Conservation (phyloP, 805 yeast genomes). For the Debaryomyces maramus region DNA sequence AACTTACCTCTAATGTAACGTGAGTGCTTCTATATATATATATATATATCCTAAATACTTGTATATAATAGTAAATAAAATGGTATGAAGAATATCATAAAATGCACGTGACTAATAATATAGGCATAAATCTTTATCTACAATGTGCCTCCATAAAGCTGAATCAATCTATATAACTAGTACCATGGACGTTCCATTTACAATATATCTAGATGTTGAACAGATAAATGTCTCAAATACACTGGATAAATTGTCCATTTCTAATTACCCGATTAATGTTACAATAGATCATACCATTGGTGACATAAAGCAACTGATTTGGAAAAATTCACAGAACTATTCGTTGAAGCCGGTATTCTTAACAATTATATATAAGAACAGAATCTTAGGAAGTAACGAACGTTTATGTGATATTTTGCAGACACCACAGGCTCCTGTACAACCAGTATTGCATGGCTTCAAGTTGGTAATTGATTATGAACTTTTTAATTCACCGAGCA, state of each 20-base stretch:
- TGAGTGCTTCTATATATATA: not conserved
- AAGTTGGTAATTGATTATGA: slow-evolving; percentile 25
- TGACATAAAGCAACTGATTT: slow-evolving; percentile 28
- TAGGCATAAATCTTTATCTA: too few species aligned
- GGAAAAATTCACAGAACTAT: slow-evolving; percentile 25
- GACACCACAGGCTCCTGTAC: slow-evolving; percentile 5
- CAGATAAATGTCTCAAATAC: slow-evolving; percentile 6
- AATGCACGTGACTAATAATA: too few species aligned
- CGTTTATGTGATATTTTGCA: slow-evolving; percentile 14
- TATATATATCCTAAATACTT: slow-evolving; percentile 1
- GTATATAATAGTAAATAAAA: not conserved
- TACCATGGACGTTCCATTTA: slow-evolving; percentile 22
- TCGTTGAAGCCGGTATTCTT: slow-evolving; percentile 27
- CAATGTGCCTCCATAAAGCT: too few species aligned
- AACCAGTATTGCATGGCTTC: slow-evolving; percentile 6
- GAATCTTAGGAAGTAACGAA: slow-evolving; percentile 11
- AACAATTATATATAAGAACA: slow-evolving; percentile 12
- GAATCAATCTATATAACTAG: slow-evolving; percentile 1
- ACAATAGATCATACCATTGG: slow-evolving; percentile 23
- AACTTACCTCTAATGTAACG: not conserved
- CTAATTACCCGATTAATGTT: slow-evolving; percentile 16
- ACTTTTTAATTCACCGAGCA: slow-evolving; percentile 15
- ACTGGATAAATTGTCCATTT: not conserved
- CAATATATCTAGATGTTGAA: slow-evolving; percentile 12
- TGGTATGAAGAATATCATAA: too few species aligned